These are phyloP conservation scores for Cladophialophora immunda DNA, from an alignment of 2,329 filamentous ascomycete genomes.

Conservation along the genomic window DNA sequence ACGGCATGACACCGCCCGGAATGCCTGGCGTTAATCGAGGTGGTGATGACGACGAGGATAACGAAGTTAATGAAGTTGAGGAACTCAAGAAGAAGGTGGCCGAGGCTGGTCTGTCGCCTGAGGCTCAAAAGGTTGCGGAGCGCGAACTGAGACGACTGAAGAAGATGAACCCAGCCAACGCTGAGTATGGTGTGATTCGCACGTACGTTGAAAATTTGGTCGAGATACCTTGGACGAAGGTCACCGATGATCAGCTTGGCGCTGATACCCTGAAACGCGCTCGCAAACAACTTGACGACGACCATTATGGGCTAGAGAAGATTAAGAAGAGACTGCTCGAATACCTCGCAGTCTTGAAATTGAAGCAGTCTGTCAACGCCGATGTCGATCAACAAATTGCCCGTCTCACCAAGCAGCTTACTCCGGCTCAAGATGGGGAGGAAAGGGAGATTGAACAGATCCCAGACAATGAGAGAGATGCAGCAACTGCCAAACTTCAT, in stretches of 20 bases:
- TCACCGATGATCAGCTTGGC: slow-evolving; percentile 86
- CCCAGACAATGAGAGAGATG: slow-evolving; percentile 58
- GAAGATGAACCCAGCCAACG: slow-evolving; percentile 96
- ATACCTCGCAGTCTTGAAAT: slow-evolving; percentile 92
- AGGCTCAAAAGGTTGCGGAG: slow-evolving; percentile 89
- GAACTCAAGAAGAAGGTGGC: slow-evolving; percentile 89
- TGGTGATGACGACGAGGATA: slow-evolving; percentile 69
- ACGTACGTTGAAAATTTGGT: slow-evolving; percentile 93
- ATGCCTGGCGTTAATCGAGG: slow-evolving; percentile 56
- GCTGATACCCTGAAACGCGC: slow-evolving; percentile 79
- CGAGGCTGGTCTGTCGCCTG: slow-evolving; percentile 79
- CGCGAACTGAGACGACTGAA: slow-evolving; percentile 85
- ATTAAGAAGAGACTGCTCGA: slow-evolving; percentile 97
- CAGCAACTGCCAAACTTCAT: slow-evolving; percentile 71
- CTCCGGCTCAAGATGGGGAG: slow-evolving; percentile 37
- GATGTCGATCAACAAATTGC: slow-evolving; percentile 80
- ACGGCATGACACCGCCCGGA: slow-evolving; percentile 51
- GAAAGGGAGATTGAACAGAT: slow-evolving; percentile 57
- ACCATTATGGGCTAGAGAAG: slow-evolving; percentile 95
- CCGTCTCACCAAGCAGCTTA: slow-evolving; percentile 59
- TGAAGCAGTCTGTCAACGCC: slow-evolving; percentile 90
- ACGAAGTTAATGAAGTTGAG: slow-evolving; percentile 88
- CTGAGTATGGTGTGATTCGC: slow-evolving; percentile 91
- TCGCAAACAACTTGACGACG: slow-evolving; percentile 89
- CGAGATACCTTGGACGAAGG: slow-evolving; percentile 90